Evolutionary conservation across 192 early-diverging fungal genomes (phyloP).

Genomic region (Chytriomyces confervae): DNA sequence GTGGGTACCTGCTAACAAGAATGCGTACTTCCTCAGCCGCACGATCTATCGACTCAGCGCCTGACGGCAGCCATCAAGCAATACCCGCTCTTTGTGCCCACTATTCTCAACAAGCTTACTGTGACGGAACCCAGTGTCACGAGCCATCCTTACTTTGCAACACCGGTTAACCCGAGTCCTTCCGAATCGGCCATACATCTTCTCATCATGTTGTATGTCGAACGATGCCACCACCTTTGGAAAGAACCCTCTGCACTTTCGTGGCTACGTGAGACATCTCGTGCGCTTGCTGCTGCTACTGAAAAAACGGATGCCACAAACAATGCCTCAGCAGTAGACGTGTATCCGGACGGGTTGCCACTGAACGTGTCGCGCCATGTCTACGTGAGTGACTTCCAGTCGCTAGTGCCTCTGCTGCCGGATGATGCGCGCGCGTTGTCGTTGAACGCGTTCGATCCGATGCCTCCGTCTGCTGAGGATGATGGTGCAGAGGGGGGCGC

Average conservation of each 20-base stretch:
- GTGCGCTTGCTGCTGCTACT: neutral
- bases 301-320: neutral
- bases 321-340: neutral
- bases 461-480: slow-evolving; percentile 59
- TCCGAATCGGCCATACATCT: slow-evolving; percentile 36
- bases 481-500: slow-evolving; percentile 16
- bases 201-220: slow-evolving; percentile 73
- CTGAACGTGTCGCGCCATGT: slow-evolving; percentile 52
- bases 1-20: neutral
- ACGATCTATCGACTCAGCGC: slow-evolving; percentile 56
- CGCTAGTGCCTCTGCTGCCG: slow-evolving; percentile 59
- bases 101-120: slow-evolving; percentile 69
- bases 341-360: slow-evolving; percentile 43
- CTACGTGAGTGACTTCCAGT: slow-evolving; percentile 57
- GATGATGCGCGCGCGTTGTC: slow-evolving; percentile 48
- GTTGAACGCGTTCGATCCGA: slow-evolving; percentile 68
- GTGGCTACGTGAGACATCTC: slow-evolving; percentile 45
- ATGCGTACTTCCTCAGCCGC: slow-evolving; percentile 26
- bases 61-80: slow-evolving; percentile 72
- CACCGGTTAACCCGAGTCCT: slow-evolving; percentile 34
- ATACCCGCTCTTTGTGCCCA: slow-evolving; percentile 72
- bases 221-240: slow-evolving; percentile 78
- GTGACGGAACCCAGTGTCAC: slow-evolving; percentile 63
- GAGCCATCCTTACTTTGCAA: slow-evolving; percentile 60
- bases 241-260: slow-evolving; percentile 76